A percentile compares a stretch with the other conserved stretches of the same genome.
Evolutionary conservation across 164 flowering plant species (phyloP).

Genomic region (Hamamelis virginiana): DNA sequence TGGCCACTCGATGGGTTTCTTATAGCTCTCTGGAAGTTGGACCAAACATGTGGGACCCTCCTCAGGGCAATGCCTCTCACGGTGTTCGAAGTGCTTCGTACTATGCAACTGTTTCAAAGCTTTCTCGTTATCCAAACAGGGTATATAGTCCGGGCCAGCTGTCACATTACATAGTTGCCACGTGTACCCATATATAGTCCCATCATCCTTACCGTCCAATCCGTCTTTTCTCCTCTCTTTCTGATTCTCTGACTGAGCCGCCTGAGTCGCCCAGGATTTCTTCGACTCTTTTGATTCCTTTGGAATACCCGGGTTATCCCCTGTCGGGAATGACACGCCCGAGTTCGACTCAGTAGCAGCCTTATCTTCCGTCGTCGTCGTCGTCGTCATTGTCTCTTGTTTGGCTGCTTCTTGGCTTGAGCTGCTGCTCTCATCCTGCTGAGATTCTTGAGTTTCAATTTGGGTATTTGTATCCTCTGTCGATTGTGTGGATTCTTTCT

Average conservation of each 20-base stretch:
- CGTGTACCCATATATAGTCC: slow-evolving; percentile 40
- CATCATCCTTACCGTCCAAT: slow-evolving; percentile 15
- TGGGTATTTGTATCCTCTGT: slow-evolving; percentile 8
- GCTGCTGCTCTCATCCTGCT: slow-evolving; percentile 7
- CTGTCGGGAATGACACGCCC: slow-evolving; percentile 28
- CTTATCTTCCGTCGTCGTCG: neutral
- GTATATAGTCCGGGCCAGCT: slow-evolving; percentile 82
- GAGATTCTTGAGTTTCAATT: slow-evolving; percentile 12
- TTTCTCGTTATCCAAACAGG: slow-evolving; percentile 87
- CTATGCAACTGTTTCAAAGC: slow-evolving; percentile 45
- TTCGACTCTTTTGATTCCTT: slow-evolving; percentile 66
- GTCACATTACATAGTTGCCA: slow-evolving; percentile 83
- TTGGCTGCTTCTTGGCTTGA: neutral
- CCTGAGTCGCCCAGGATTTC: slow-evolving; percentile 77
- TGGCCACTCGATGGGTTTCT: slow-evolving; percentile 72
- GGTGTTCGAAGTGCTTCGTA: slow-evolving; percentile 69
- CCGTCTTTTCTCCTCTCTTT: slow-evolving; percentile 58
- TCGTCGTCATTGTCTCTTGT: neutral
- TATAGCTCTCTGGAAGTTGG: slow-evolving; percentile 66
- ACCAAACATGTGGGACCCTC: slow-evolving; percentile 76
- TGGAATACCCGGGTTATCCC: slow-evolving; percentile 49
- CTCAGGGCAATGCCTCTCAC: slow-evolving; percentile 93
- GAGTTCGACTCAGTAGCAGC: slow-evolving; percentile 3
- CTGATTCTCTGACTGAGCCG: slow-evolving; percentile 62
- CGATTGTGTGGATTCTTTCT: slow-evolving; percentile 12